Evolutionary conservation across 2,329 filamentous ascomycete genomes (phyloP).

Genomic region (Apiospora koreana): DNA sequence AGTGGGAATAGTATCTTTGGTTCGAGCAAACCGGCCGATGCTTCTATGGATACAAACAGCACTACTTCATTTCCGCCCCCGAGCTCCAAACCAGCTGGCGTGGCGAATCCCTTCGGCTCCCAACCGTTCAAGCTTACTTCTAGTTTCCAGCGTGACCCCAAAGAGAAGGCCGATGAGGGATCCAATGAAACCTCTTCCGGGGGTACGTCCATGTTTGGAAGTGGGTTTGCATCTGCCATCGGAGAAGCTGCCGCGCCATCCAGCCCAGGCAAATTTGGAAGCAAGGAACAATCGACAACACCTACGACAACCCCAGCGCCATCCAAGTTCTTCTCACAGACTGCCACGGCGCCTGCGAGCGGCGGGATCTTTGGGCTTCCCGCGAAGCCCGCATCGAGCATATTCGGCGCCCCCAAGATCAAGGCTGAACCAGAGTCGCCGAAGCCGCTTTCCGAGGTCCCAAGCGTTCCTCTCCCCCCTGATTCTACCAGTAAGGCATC

Average conservation of each 20-base stretch:
- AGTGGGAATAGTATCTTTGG: conserved; percentile 40
- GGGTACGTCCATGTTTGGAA: conserved; percentile 60
- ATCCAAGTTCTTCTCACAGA: conserved; percentile 43
- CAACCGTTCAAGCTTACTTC: conserved; percentile 67
- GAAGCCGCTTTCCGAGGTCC: conserved; percentile 27
- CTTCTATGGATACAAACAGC: conserved; percentile 35
- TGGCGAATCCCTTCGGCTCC: conserved; percentile 44
- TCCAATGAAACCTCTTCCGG: conserved; percentile 44
- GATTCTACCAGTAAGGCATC: conserved; percentile 55
- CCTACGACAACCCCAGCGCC: conserved; percentile 55
- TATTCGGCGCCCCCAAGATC: conserved; percentile 31
- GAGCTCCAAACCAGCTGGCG: conserved; percentile 37
- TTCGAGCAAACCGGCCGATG: conserved; percentile 36
- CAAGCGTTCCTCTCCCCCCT: conserved; percentile 50
- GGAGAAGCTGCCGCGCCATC: conserved; percentile 37
- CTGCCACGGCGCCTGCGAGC: conserved; percentile 34
- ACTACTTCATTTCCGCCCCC: conserved; percentile 41
- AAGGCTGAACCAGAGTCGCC: conserved; percentile 39
- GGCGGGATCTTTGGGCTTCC: conserved; percentile 38
- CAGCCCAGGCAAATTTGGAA: conserved; percentile 19
- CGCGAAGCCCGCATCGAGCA: conserved; percentile 22
- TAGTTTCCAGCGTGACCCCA: conserved; percentile 66
- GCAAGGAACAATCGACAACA: conserved; percentile 41
- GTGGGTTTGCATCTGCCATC: conserved; percentile 60
- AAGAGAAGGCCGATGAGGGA: conserved; percentile 59